These are phyloP conservation scores for Groenewaldozyma tartarivorans DNA, from an alignment of 805 yeast species.

Conservation along the genomic window DNA sequence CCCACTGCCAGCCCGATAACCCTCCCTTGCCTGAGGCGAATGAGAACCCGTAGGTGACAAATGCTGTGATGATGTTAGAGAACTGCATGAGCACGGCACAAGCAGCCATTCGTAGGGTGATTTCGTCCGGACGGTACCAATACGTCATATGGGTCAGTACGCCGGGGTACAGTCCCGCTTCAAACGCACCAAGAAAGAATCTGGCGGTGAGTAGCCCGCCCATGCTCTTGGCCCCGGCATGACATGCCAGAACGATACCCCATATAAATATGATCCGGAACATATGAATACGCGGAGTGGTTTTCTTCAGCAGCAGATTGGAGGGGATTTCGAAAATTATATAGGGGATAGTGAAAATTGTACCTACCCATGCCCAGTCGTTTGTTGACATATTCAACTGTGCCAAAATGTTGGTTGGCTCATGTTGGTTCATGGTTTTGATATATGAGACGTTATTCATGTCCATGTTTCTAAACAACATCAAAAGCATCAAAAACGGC, in stretches of 20 bases:
- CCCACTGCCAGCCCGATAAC: slow-evolving; percentile 25
- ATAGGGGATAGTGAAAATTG: not conserved
- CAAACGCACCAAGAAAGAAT: slow-evolving; percentile 34
- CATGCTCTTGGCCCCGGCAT: slow-evolving; percentile 26
- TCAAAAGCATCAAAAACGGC: too few relatives aligned
- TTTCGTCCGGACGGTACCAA: slow-evolving; percentile 32
- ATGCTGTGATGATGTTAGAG: slow-evolving; percentile 1
- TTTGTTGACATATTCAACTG: too few relatives aligned
- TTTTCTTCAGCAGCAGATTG: slow-evolving; percentile 4
- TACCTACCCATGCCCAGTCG: not conserved
- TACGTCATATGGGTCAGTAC: slow-evolving; percentile 15
- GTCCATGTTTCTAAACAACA: too few relatives aligned
- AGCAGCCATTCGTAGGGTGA: slow-evolving; percentile 30
- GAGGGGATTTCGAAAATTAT: not conserved
- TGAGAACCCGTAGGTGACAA: slow-evolving; percentile 16
- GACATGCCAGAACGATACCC: slow-evolving; percentile 27
- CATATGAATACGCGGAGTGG: slow-evolving; percentile 30
- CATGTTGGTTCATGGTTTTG: too few relatives aligned
- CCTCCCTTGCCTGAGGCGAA: slow-evolving; percentile 21
- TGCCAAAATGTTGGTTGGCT: too few relatives aligned
- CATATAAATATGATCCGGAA: slow-evolving; percentile 23
- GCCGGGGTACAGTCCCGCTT: slow-evolving; percentile 16
- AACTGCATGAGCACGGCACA: not conserved
- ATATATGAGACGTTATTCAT: too few relatives aligned
- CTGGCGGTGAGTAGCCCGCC: slow-evolving; percentile 30